Evolutionary conservation across 2,329 filamentous ascomycete genomes (phyloP).

Genomic region (Cercospora nicotianae): DNA sequence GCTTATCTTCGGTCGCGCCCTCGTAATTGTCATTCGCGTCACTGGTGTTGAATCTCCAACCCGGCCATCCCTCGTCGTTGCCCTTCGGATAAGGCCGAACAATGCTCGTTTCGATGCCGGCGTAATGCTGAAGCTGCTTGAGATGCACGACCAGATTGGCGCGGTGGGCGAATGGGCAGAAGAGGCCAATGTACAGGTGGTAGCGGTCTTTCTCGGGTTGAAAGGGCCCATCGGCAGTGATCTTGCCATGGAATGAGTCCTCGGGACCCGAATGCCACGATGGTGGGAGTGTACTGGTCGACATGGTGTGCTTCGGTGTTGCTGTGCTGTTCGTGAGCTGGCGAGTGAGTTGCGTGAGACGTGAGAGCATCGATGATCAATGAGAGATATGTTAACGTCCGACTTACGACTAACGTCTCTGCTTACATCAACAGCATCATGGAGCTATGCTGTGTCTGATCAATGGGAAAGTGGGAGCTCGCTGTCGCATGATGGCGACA

Average conservation of each 20-base stretch:
- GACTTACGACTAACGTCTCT: not conserved
- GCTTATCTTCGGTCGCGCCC: conserved; percentile 58
- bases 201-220: conserved; percentile 54
- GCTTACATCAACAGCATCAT: not conserved
- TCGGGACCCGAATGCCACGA: conserved; percentile 39
- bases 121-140: conserved; percentile 56
- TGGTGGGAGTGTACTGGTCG: not conserved
- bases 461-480: not conserved
- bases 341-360: conserved; percentile 12
- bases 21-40: conserved; percentile 47
- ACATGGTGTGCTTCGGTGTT: not conserved
- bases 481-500: not conserved
- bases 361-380: conserved; percentile 6
- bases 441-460: not conserved
- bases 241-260: conserved; percentile 55
- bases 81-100: conserved; percentile 68
- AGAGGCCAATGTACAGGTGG: conserved; percentile 60
- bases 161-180: conserved; percentile 66
- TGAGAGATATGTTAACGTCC: not conserved
- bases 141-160: conserved; percentile 59
- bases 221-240: conserved; percentile 50
- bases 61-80: conserved; percentile 62
- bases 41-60: conserved; percentile 58
- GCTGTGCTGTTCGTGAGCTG: not conserved
- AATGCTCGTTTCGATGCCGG: conserved; percentile 55